Evolutionary conservation across 331 rosid species (phyloP), one percentile per base, ranked within the genome.

Genomic region (Pyracantha coccinea): DNA sequence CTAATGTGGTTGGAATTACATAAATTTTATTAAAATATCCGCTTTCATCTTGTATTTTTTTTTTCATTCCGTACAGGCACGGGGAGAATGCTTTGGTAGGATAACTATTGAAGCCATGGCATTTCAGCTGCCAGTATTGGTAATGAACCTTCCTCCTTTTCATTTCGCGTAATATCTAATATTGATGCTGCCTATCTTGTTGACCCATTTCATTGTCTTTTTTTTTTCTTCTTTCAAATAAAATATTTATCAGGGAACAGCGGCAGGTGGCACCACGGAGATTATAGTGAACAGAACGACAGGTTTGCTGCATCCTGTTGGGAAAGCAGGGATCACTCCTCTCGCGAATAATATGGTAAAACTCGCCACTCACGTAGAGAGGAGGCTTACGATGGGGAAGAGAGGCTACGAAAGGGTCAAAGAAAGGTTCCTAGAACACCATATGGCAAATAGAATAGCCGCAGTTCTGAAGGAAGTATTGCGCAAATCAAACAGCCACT

Each of bases 51-150:
- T 72, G n/a, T 69, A 35, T 57, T 27, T 45, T 2, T 5, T 17
- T 29, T 7, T 24, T 13, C 12, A 2, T 58, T 32, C 59, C 52
- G 32, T 71, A 38, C 24, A 81, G 84, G 81, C 78, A 23, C 71
- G 84, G 16, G 84, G 81, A 32, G 84, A 81, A 77, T 81, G 81
- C 75, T 81, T 81, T 81, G 85, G 85, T 38, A 81, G 81, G 81
- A 76, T 76, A 76, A 81, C 85, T 5, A 81, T 76, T 59, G 85
- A 81, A 66, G 85, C 85, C 61, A 81, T 81, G 85, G 81, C 81
- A 45, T 76, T 81, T 72, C 85, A 81, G 75, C 81, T 81, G 27
- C 84, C 84, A n/a, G 84, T 81, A 58, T 75, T 81, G 84, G 84
- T 81, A 81, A 29, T 45, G 75, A 66, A 33, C 52, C 50, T 58